Conservation (phyloP, 306 rosid genomes). For the Medicago arabica region DNA sequence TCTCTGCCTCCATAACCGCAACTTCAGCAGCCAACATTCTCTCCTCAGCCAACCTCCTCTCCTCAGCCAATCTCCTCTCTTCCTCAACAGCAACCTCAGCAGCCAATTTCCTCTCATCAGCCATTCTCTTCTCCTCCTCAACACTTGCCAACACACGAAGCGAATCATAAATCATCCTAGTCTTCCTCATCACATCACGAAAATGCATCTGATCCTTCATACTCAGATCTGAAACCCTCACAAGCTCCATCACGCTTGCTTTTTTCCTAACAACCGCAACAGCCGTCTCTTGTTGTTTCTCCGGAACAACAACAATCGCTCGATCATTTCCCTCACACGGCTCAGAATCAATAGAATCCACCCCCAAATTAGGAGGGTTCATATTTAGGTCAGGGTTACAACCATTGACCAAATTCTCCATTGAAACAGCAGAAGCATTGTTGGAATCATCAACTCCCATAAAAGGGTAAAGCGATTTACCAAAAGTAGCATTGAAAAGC, state of each 20-base stretch:
- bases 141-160: slow-evolving; percentile 55
- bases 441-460: not conserved
- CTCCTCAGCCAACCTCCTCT: not conserved
- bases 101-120: slow-evolving; percentile 13
- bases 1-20: not conserved
- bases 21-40: slow-evolving; percentile 3
- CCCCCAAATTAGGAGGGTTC: not conserved
- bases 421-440: not conserved
- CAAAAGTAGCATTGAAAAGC: slow-evolving; percentile 71
- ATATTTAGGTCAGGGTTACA: not conserved
- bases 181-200: slow-evolving; percentile 62
- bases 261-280: slow-evolving; percentile 40
- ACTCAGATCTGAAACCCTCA: slow-evolving; percentile 67
- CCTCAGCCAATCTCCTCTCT: slow-evolving; percentile 17
- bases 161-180: slow-evolving; percentile 75
- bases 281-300: slow-evolving; percentile 27
- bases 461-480: slow-evolving; percentile 27
- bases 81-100: not conserved
- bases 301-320: slow-evolving; percentile 69
- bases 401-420: not conserved
- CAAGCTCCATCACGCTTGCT: slow-evolving; percentile 59
- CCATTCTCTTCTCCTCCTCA: slow-evolving; percentile 13
- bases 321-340: slow-evolving; percentile 31
- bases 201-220: slow-evolving; percentile 56
- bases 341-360: not conserved